phyloP scores from a whole-genome alignment of 441 rosid genomes.

The Melastoma candidum region DNA sequence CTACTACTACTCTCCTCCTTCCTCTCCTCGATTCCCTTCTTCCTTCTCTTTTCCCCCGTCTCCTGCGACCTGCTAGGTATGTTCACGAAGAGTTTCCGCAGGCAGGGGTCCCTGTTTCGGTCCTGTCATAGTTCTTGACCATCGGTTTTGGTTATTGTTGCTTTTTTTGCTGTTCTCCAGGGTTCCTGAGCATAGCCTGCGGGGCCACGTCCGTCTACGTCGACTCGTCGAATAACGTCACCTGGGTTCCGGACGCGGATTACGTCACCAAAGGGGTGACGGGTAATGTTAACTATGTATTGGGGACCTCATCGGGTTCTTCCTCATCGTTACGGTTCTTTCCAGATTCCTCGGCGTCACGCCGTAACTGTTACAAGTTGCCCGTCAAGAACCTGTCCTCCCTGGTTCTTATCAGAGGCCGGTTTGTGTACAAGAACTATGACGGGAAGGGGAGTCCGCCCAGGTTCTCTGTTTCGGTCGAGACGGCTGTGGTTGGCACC shows the following conservation, averaged over 20 bases:
- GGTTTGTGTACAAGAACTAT: slow-evolving; percentile 65
- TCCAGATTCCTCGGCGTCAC: slow-evolving; percentile 25
- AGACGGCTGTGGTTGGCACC: slow-evolving; percentile 40
- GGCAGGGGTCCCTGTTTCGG: too few relatives aligned
- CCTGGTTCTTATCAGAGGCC: slow-evolving; percentile 54
- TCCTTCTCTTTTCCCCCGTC: too few relatives aligned
- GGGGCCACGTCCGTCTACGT: slow-evolving; percentile 44
- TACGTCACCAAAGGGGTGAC: slow-evolving; percentile 54
- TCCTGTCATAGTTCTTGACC: too few relatives aligned
- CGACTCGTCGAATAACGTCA: slow-evolving; percentile 39
- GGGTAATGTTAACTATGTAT: slow-evolving; percentile 24
- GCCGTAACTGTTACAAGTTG: slow-evolving; percentile 48
- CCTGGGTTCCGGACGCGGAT: slow-evolving; percentile 51
- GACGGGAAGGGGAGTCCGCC: slow-evolving; percentile 64
- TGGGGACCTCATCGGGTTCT: slow-evolving; percentile 30
- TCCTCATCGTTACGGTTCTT: slow-evolving; percentile 54
- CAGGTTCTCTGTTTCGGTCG: slow-evolving; percentile 55
- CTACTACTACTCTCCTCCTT: too few relatives aligned
- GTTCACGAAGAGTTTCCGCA: too few relatives aligned
- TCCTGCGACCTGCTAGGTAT: too few relatives aligned
- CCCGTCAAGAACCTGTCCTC: slow-evolving; percentile 47
- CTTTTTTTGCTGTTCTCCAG: slow-evolving; percentile 25
- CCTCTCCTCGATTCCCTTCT: too few relatives aligned
- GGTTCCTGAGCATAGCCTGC: slow-evolving; percentile 79
- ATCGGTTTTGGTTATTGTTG: not conserved